A percentile compares a stretch with the other conserved stretches of the same genome.
Conservation (phyloP, 768 basidiomycete species). For the Omphalotus guepiniiformis region DNA sequence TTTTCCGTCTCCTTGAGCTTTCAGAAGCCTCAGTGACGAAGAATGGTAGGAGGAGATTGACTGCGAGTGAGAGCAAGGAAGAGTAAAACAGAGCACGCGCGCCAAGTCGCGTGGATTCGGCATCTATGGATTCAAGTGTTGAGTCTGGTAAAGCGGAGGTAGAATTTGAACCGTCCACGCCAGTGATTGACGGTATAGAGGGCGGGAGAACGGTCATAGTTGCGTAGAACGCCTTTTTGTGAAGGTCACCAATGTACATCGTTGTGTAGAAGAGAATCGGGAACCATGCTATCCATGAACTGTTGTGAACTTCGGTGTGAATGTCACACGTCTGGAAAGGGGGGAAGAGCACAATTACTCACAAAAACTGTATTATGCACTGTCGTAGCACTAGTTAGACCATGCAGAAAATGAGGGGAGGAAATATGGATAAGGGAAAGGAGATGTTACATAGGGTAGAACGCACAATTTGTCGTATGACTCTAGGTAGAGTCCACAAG, state of each 20-base stretch:
- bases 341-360: slow-evolving; percentile 20
- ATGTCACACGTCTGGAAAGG: background rate
- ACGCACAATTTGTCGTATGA: slow-evolving; percentile 80
- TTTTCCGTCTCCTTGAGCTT: slow-evolving; percentile 4
- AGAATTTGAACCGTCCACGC: background rate
- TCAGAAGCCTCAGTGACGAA: slow-evolving; percentile 40
- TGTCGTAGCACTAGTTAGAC: slow-evolving; percentile 21
- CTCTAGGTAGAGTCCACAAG: slow-evolving; percentile 60
- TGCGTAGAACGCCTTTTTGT: slow-evolving; percentile 47
- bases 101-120: slow-evolving; percentile 78
- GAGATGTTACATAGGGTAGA: background rate
- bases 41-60: slow-evolving; percentile 69
- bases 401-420: background rate
- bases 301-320: slow-evolving; percentile 22
- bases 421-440: slow-evolving; percentile 7
- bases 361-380: slow-evolving; percentile 84
- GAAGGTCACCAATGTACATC: slow-evolving; percentile 83
- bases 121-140: slow-evolving; percentile 32
- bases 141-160: background rate
- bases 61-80: slow-evolving; percentile 60
- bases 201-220: slow-evolving; percentile 10
- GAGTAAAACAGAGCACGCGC: slow-evolving; percentile 80
- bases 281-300: slow-evolving; percentile 90
- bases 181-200: background rate
- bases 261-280: slow-evolving; percentile 87